Percentiles rank a stretch among this genome's conserved stretches.
phyloP scores from a whole-genome alignment of 495 filamentous ascomycete species.

The Penicillium fimorum region DNA sequence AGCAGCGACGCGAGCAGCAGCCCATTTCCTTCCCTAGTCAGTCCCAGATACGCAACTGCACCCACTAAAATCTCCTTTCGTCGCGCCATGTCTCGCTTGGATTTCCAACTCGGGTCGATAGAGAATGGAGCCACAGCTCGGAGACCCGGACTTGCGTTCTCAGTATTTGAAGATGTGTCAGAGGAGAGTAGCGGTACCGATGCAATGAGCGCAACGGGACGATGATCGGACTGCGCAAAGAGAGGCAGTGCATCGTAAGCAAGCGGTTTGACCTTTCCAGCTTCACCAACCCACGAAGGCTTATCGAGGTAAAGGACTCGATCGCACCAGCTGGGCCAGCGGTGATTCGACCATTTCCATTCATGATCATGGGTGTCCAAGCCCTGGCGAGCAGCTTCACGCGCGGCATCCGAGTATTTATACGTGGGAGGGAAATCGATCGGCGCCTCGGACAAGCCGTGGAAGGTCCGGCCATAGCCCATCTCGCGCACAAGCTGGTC shows the following conservation, averaged over 20 bases:
- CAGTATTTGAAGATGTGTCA: constrained; percentile 13
- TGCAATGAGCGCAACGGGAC: constrained; percentile 69
- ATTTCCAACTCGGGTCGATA: constrained; percentile 52
- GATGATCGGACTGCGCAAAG: constrained; percentile 78
- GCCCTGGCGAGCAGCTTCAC: constrained; percentile 31
- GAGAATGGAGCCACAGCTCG: constrained; percentile 49
- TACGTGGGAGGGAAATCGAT: constrained; percentile 90
- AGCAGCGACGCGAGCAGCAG: constrained; percentile 45
- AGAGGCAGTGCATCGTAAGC: constrained; percentile 73
- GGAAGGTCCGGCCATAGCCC: constrained; percentile 60
- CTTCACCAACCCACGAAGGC: constrained; percentile 46
- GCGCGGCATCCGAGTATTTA: constrained; percentile 62
- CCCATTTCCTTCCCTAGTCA: constrained; percentile 61
- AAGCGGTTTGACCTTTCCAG: constrained; percentile 42
- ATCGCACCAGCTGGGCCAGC: constrained; percentile 95
- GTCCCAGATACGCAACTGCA: constrained; percentile 51
- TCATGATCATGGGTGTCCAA: constrained; percentile 38
- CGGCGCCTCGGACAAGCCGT: constrained; percentile 70
- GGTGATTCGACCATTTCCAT: constrained; percentile 74
- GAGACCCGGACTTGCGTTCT: constrained; percentile 23
- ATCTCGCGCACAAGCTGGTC: constrained; percentile 80
- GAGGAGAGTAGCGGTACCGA: constrained; percentile 51
- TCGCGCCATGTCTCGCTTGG: constrained; percentile 49
- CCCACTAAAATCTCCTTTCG: constrained; percentile 60
- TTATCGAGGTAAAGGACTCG: constrained; percentile 76